Base-by-base conservation (phyloP, 768 basidiomycete species). In the Cystobasidium tubakii region DNA sequence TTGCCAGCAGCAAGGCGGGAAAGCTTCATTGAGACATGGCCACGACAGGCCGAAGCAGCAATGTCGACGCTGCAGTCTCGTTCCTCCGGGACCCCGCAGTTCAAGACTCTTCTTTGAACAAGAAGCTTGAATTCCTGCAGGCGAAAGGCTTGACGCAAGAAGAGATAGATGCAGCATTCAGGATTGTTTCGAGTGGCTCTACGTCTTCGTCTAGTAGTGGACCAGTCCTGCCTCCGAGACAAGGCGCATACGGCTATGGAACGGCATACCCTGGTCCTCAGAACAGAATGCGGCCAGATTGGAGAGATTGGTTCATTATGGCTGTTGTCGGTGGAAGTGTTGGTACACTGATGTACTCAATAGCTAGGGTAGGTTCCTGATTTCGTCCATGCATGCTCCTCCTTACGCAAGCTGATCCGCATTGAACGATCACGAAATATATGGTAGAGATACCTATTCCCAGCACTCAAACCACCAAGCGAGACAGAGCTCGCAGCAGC, bases 241-340 rank as follows among this genome's bases (percentile, higher is more conserved):
- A 73, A 57, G 34, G n/a, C 36, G 67, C 60, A 66, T 64, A 46
- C 46, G 46, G 15, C 15, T 50, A 19, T 53, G 65, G 17, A 44
- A 79, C 25, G 36, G 33, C 36, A 36, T 43, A 34, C 13, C 36
- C 25, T 19, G 34, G 46, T 7, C 63, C 6, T 36, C 29, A 33
- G 29, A 44, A 67, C 21, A 7, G 66, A 36, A 36, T 36, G 55
- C 33, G 69, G 6, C 69, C 90, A 86, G 95, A 98, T 81, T 99
- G 96, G 96, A 85, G 94, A 73, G 96, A 99, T 82, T 92, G 95
- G 81, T 99, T 98, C 94, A 94, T 99, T 78, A 91, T 94, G 80
- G 88, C 89, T 15, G 89, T 97, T 39, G 84, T 98, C 21, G 93
- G 93, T 50, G 93, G 95, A 0, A 86, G 89, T 6, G 82, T 94